A percentile compares a stretch with the other conserved stretches of the same genome.
Evolutionary conservation across 306 rosid genomes (phyloP).

Genomic region (Cucumis melo): DNA sequence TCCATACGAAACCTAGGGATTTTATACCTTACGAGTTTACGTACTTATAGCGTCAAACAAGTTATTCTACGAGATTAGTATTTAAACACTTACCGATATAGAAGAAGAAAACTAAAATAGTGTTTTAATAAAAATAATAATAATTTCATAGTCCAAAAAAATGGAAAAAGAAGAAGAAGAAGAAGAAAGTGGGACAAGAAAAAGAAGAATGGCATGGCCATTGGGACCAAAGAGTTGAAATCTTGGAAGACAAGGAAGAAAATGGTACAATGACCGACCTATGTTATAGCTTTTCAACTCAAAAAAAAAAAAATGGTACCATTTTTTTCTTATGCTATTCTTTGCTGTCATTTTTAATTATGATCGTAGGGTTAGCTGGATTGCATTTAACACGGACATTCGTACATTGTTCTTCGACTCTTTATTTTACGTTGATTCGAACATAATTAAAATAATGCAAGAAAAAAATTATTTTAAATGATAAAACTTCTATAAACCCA

Average conservation of each 20-base stretch:
- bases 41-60: no score
- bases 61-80: no score
- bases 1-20: no score
- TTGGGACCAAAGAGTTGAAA: neutral
- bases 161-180: neutral
- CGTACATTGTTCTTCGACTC: neutral
- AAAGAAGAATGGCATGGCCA: neutral
- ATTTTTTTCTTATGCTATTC: neutral
- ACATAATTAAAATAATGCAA: no score
- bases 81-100: no score
- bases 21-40: no score
- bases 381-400: neutral
- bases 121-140: no score
- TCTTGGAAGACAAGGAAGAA: slow-evolving; percentile 1
- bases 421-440: neutral
- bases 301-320: neutral
- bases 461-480: no score
- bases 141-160: neutral
- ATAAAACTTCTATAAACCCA: no score
- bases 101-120: no score
- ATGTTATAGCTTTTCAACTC: neutral
- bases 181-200: neutral
- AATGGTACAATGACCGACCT: neutral
- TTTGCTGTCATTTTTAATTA: neutral
- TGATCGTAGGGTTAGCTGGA: neutral